A percentile compares a stretch with the other conserved stretches of the same genome.
These are phyloP conservation scores for Leccinum aurantiacum DNA, from an alignment of 768 basidiomycete species.

Conservation along the genomic window DNA sequence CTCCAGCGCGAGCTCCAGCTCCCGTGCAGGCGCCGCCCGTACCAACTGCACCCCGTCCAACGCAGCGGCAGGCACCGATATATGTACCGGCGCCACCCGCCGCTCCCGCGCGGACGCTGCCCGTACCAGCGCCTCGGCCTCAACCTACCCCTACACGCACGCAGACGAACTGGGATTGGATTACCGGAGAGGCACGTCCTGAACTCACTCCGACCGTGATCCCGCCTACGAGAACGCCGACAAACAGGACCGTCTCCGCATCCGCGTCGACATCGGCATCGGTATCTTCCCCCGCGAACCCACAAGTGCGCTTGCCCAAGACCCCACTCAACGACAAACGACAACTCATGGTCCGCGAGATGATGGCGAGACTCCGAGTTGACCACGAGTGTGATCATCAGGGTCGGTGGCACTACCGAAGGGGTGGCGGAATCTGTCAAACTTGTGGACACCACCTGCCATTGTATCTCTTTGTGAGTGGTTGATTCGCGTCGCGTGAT, in stretches of 20 bases:
- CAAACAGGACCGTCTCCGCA: not conserved
- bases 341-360: conserved; percentile 28
- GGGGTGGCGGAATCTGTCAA: conserved; percentile 48
- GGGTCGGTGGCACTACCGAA: conserved; percentile 43
- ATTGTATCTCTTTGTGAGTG: conserved; percentile 50
- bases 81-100: not conserved
- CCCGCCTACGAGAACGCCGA: not conserved
- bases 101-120: not conserved
- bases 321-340: conserved; percentile 1
- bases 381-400: conserved; percentile 55
- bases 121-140: not conserved
- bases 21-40: not conserved
- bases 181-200: not conserved
- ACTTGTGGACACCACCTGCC: conserved; percentile 42
- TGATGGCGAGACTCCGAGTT: conserved; percentile 41
- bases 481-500: not conserved
- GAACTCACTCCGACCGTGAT: not conserved
- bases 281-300: not conserved
- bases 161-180: conserved; percentile 4
- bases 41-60: not conserved
- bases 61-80: not conserved
- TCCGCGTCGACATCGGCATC: not conserved
- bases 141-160: not conserved
- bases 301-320: conserved; percentile 2
- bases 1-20: not conserved